Evolutionary conservation across 441 rosid genomes (phyloP).

Genomic region (Manihot esculenta): DNA sequence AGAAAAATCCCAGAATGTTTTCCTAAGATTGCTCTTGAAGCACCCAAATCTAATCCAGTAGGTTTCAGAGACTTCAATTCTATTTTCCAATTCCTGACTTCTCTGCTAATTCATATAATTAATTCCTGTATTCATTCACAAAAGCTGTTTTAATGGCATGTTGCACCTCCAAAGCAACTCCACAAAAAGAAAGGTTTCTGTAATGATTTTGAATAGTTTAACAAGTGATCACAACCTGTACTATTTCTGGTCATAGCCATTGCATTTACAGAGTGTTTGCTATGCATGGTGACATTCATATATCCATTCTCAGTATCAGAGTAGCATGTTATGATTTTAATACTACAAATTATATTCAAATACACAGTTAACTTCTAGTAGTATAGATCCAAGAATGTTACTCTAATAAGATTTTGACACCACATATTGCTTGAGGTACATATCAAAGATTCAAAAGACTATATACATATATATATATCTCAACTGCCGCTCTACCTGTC

Average conservation of each 20-base stretch:
- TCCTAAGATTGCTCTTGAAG: too few species aligned
- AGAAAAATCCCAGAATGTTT: not conserved
- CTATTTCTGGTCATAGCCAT: not conserved
- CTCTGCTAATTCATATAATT: not conserved
- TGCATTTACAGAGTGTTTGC: not conserved
- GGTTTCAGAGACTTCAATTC: not conserved
- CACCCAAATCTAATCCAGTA: not conserved
- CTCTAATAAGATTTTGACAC: not conserved
- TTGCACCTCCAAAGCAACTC: not conserved
- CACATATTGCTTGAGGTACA: not conserved
- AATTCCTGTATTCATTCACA: not conserved
- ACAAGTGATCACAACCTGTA: not conserved
- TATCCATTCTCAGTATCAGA: not conserved
- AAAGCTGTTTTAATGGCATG: not conserved
- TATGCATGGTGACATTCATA: not conserved
- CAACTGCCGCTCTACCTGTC: slow-evolving; percentile 65
- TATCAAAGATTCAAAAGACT: too few species aligned
- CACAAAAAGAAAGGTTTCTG: not conserved
- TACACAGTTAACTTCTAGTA: not conserved
- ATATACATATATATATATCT: too few species aligned
- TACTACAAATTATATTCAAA: not conserved
- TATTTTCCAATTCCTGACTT: not conserved
- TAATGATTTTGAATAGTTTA: slow-evolving; percentile 3
- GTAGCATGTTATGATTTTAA: not conserved
- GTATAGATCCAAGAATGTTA: not conserved